A percentile compares a stretch with the other conserved stretches of the same genome.
Conservation (phyloP, 2,329 filamentous ascomycete species). For the Eutypa lata region DNA sequence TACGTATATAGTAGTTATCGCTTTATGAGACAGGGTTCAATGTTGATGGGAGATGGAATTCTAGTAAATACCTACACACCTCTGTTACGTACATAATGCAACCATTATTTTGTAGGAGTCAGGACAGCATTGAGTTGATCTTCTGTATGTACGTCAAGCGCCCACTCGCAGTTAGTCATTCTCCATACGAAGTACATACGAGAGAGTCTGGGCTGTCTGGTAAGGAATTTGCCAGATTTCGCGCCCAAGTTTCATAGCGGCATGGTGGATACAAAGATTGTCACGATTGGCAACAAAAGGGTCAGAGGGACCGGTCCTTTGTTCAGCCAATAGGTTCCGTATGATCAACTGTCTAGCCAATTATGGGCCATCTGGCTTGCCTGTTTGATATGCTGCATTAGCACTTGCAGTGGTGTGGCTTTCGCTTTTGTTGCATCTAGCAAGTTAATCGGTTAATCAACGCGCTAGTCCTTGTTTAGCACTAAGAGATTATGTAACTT, state of each 20-base stretch:
- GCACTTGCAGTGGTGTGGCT: slow-evolving; percentile 1
- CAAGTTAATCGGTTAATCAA: neutral
- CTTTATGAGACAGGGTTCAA: no score
- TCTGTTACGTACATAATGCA: no score
- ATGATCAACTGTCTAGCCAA: neutral
- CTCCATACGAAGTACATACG: neutral
- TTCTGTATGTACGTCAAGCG: no score
- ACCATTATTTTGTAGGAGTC: no score
- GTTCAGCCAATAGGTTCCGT: neutral
- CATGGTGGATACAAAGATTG: neutral
- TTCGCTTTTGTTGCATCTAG: neutral
- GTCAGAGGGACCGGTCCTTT: neutral
- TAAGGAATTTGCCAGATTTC: neutral
- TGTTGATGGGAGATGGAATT: no score
- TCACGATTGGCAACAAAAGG: neutral
- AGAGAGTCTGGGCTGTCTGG: neutral
- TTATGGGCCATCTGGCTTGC: neutral
- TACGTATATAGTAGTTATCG: no score
- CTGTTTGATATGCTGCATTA: slow-evolving; percentile 1
- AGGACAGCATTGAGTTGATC: no score
- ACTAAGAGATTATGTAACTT: neutral
- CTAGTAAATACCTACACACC: no score
- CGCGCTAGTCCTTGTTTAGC: neutral
- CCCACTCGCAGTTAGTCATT: no score
- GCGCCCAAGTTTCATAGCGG: neutral